Base-by-base conservation (phyloP, 139 green algal genomes). In the Coelastrella sp. region DNA sequence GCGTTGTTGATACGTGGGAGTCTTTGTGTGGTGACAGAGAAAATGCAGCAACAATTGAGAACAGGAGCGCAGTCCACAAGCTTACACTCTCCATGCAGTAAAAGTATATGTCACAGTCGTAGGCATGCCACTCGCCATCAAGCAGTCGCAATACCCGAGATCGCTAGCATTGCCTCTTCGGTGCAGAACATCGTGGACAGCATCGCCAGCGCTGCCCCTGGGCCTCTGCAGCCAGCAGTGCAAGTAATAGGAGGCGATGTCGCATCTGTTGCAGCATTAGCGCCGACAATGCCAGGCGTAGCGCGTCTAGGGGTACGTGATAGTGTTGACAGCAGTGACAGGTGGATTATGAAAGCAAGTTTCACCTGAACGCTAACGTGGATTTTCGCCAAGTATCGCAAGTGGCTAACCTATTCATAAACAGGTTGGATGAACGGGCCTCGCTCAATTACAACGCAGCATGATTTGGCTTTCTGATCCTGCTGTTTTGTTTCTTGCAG, bases 401-500 rank as follows among this genome's bases (percentile, higher is more conserved):
- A n/a, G n/a, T n/a, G n/a, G n/a, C n/a, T n/a, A n/a, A n/a, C n/a
- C n/a, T n/a, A n/a, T n/a, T n/a, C n/a, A n/a, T n/a, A n/a, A n/a
- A n/a, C n/a, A n/a, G n/a, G n/a, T n/a, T n/a, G n/a, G n/a, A n/a
- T n/a, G n/a, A n/a, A n/a, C n/a, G n/a, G n/a, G n/a, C n/a, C n/a
- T n/a, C n/a, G n/a, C n/a, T n/a, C n/a, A n/a, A n/a, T n/a, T n/a
- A n/a, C n/a, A n/a, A n/a, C n/a, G n/a, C n/a, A n/a, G n/a, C n/a
- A n/a, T n/a, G n/a, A n/a, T n/a, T n/a, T n/a, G n/a, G n/a, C n/a
- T n/a, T n/a, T n/a, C n/a, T n/a, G n/a, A n/a, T n/a, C n/a, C n/a
- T n/a, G n/a, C n/a, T n/a, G n/a, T n/a, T n/a, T n/a, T 82, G 74
- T 34, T 68, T 8, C 13, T 11, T 82, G 37, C 88, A 95, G 90